Evolutionary conservation across 1,284 basidiomycete species (phyloP), one percentile per base, ranked within the genome.

Genomic region (Sporisorium sorghi): DNA sequence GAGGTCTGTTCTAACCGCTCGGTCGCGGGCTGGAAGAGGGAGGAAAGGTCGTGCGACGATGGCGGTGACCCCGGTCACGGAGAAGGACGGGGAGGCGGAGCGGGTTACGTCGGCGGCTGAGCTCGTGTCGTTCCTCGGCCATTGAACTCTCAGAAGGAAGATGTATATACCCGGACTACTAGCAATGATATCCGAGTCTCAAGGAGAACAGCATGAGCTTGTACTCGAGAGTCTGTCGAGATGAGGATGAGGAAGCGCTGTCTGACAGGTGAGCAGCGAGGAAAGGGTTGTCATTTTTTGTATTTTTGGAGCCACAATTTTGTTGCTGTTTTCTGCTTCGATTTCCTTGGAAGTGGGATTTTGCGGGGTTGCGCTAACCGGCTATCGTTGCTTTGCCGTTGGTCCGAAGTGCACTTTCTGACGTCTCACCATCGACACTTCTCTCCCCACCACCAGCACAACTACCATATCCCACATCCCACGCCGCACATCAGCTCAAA

Each of bases 11-110:
- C 23, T 60, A 0, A 50, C 50, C 5, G 5, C 7, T 10, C 65
- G n/a, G 21, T 50, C 6, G 30, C 30, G 17, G 30, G 44, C 30
- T 19, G 23, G 44, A 8, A n/a, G 30, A 9, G 35, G 24, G 12
- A 54, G 57, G 32, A 70, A 42, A 21, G 60, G 48, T 10, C 40
- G 67, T 14, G 40, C 57, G 15, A 70, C 67, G 3, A 59, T 19
- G 12, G 52, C 37, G 5, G 60, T 56, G 2, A 48, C 52, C 0
- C 56, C 67, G 24, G 52, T 59, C 3, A 21, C 43, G 24, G 6
- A 47, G 5, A 37, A 40, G n/a, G 35, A 6, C 24, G 47, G 24
- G 24, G 14, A 49, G 2, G 26, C 24, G 8, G 9, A 1, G 23
- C 17, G 3, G 15, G 2, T 19, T 3, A 10, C 11, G 28, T 68